These are phyloP conservation scores for Calocybe indica DNA, from an alignment of 768 basidiomycete genomes.

Conservation along the genomic window DNA sequence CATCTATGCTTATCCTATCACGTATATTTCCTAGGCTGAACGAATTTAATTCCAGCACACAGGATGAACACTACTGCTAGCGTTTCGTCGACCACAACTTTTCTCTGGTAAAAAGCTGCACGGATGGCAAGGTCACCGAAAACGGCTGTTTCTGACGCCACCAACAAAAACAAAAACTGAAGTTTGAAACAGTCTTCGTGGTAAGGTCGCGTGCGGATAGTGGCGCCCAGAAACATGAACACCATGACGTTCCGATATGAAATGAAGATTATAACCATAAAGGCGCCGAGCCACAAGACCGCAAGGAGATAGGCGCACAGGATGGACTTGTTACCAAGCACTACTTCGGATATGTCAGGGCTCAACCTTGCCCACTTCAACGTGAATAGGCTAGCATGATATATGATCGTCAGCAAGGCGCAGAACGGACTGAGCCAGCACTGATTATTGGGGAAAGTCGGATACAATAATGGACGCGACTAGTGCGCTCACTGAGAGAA, in stretches of 20 bases:
- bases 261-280: slow-evolving; percentile 20
- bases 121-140: too few species aligned
- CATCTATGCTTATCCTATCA: too few species aligned
- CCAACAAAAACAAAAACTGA: slow-evolving; percentile 13
- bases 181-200: slow-evolving; percentile 9
- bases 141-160: too few species aligned
- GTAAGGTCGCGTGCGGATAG: slow-evolving; percentile 9
- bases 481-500: slow-evolving; percentile 16
- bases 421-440: too few species aligned
- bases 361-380: slow-evolving; percentile 10
- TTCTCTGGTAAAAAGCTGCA: too few species aligned
- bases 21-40: too few species aligned
- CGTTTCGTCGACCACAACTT: too few species aligned
- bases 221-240: slow-evolving; percentile 2
- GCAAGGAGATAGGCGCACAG: slow-evolving; percentile 17
- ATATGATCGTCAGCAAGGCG: slow-evolving; percentile 16
- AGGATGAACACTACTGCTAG: too few species aligned
- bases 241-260: neutral
- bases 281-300: slow-evolving; percentile 19
- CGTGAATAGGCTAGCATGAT: slow-evolving; percentile 14
- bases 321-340: slow-evolving; percentile 12
- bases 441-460: too few species aligned
- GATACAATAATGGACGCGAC: too few species aligned
- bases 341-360: slow-evolving; percentile 7
- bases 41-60: too few species aligned